Base-by-base conservation (phyloP, 2,329 filamentous ascomycete genomes). In the Didymella sp. region DNA sequence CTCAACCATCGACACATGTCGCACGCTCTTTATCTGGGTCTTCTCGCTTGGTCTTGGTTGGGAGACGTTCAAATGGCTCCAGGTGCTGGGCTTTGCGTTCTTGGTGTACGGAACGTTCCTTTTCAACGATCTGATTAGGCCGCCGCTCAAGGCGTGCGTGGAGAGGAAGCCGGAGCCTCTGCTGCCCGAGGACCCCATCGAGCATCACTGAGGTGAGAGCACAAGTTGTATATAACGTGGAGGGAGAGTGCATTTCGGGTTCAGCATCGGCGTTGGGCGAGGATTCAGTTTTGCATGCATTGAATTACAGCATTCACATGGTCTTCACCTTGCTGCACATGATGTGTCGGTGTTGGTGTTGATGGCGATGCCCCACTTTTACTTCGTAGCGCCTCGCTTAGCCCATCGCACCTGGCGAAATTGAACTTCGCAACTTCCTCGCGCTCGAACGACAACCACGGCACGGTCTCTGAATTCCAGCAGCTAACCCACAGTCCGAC, bases 31-130 rank as follows among this genome's bases (percentile, higher is more conserved):
- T 79, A 98, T 99, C 78, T 99, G 95, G 95, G 84, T 99, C 25
- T 91, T 96, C 13, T 96, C 92, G 17, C 85, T 99, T 4, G 91
- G 90, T 4, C 85, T 99, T 2, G 93, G 93, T 59, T 99, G 95
- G 95, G 95, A 99, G 79, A 88, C 87, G 0, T 98, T 99, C 85
- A 98, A 98, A 79, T 96, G 91, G 89, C 85, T 99, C 6, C 95
- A 99, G 78, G 91, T 99, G 13, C 75, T 86, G 3, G 95, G 95
- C 1, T 99, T 99, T 68, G 90, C 80, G 1, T 79, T 97, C 63
- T 84, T 99, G 31, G 95, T 99, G 13, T 99, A 97, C 74, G 96
- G 95, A 64, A 99, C 94, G 2, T 97, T 96, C 77, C 76, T 98
- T 38, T 98, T 98, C 82, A 98, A 98, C 77, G 92, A 96, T 61